Conservation (phyloP, 1,284 basidiomycete genomes). For the Pseudozyma sp. region DNA sequence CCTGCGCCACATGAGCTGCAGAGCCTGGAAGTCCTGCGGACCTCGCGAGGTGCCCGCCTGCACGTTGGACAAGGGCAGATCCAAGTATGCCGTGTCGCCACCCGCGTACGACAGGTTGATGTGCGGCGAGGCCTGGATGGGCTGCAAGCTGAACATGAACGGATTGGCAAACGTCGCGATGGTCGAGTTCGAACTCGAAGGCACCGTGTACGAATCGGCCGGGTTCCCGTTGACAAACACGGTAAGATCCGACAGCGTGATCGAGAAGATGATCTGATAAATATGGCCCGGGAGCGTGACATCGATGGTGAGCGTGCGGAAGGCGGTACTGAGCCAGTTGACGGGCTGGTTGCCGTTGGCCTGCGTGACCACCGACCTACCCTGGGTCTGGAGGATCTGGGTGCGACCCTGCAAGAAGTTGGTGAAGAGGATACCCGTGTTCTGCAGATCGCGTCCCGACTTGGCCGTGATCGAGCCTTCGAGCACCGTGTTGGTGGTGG, state of each 20-base stretch:
- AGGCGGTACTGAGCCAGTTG: constrained; percentile 78
- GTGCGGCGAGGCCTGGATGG: constrained; percentile 74
- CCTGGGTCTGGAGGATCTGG: constrained; percentile 75
- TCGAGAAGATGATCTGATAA: constrained; percentile 78
- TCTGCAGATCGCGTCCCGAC: constrained; percentile 72
- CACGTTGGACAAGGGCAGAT: constrained; percentile 72
- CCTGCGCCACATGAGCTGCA: constrained; percentile 73
- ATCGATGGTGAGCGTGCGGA: constrained; percentile 76
- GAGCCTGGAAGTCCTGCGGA: constrained; percentile 72
- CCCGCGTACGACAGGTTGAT: constrained; percentile 74
- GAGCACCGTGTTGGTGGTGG: constrained; percentile 73
- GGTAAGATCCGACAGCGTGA: constrained; percentile 75
- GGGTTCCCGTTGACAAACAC: constrained; percentile 72
- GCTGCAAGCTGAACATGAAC: constrained; percentile 80
- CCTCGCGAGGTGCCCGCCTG: constrained; percentile 78
- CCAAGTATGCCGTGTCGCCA: constrained; percentile 75
- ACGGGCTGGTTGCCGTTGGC: constrained; percentile 72
- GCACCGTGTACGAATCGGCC: constrained; percentile 51
- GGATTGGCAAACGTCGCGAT: constrained; percentile 80
- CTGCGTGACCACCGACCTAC: constrained; percentile 74
- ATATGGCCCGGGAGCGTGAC: constrained; percentile 77
- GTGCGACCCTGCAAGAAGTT: constrained; percentile 78
- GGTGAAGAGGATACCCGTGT: constrained; percentile 77
- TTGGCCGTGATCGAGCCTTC: constrained; percentile 76
- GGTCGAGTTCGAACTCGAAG: constrained; percentile 71